Evolutionary conservation across 2,329 filamentous ascomycete species (phyloP), one percentile per base, ranked within the genome.

Genomic region (Ustulina deusta): DNA sequence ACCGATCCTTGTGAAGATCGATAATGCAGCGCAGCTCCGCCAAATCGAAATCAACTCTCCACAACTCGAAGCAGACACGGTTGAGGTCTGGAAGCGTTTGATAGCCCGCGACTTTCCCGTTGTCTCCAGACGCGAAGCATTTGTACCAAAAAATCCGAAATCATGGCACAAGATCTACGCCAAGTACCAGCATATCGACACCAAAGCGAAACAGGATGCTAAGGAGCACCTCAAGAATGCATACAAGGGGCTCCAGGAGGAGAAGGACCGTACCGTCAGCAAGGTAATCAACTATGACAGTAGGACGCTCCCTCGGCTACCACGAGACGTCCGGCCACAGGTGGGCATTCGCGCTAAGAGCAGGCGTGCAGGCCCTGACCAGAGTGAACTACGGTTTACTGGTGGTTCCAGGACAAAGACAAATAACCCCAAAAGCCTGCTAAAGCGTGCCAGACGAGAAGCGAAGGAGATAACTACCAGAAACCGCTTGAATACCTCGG

Each of bases 121-220:
- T 63, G 90, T 89, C 78, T 80, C 81, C 70, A 83, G 89, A 48
- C 81, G 82, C 52, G 89, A 91, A 76, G 86, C 88, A 29, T 87
- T 90, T 72, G 83, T 88, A 27, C 92, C 92, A 0, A 84, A 85
- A 63, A 86, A 93, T 69, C 88, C 90, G 0, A 83, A 83, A 40
- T 89, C 89, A 67, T 97, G 94, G 94, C 89, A 90, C 77, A 89
- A 91, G 63, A 85, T 97, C 15, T 97, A 97, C 81, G 83, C 85
- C 71, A 88, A 89, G 70, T 90, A 94, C 75, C 85, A 87, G 71
- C 83, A 82, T 48, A 83, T 90, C 69, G 86, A 89, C 42, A 82
- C 87, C 38, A 81, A 84, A 59, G 83, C 87, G 60, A 83, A 91
- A 7, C 83, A 83, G 4, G 82, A 83, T 25, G 89, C 90, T 71